Percentiles rank a stretch among this genome's conserved stretches.
Conservation (phyloP, 2,329 filamentous ascomycete genomes). For the Claviceps maximensis region DNA sequence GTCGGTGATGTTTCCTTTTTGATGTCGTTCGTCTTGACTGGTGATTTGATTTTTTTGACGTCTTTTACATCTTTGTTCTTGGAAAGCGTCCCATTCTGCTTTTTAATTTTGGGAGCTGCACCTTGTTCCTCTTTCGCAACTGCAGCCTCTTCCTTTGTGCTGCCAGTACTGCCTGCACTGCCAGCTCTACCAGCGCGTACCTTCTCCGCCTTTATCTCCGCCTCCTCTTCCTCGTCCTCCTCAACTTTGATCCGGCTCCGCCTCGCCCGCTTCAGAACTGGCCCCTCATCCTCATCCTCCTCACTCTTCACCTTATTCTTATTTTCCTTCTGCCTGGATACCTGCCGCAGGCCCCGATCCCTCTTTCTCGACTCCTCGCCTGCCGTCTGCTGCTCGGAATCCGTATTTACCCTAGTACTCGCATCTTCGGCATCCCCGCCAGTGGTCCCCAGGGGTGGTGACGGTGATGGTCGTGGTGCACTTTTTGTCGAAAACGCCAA, state of each 20-base stretch:
- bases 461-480: conserved; percentile 13
- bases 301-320: conserved; percentile 14
- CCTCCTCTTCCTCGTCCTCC: conserved; percentile 37
- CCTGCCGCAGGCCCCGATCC: conserved; percentile 27
- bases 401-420: conserved; percentile 24
- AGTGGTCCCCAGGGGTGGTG: conserved; percentile 14
- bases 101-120: not conserved
- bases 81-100: conserved; percentile 13
- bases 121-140: not conserved
- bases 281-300: conserved; percentile 42
- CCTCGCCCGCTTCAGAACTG: conserved; percentile 44
- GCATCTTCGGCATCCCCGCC: conserved; percentile 13
- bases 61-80: conserved; percentile 12
- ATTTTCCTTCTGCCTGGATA: conserved; percentile 7
- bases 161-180: not conserved
- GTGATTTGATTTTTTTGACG: not conserved
- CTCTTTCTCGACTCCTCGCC: conserved; percentile 29
- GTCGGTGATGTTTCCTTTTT: conserved; percentile 11
- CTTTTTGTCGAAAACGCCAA: conserved; percentile 58
- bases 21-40: not conserved
- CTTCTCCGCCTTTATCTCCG: not conserved
- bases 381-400: conserved; percentile 24
- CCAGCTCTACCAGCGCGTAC: not conserved
- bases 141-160: not conserved
- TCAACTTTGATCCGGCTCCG: conserved; percentile 34